Evolutionary conservation across 2,329 filamentous ascomycete species (phyloP), one percentile per base, ranked within the genome.

Genomic region (Penicillium sp.): DNA sequence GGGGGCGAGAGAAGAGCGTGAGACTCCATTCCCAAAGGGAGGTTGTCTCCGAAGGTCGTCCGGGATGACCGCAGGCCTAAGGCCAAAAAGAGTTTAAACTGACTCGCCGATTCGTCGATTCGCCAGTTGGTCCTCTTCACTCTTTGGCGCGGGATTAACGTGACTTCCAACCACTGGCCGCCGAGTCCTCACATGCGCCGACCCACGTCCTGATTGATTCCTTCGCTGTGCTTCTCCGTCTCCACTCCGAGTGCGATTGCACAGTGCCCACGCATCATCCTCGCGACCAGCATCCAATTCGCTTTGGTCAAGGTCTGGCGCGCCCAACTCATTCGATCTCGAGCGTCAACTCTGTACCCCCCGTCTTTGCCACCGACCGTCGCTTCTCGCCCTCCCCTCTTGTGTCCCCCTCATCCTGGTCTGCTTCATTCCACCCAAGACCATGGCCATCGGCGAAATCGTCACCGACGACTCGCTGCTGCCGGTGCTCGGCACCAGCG

Each of bases 401-500:
- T 32, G 12, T 28, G 28, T 29, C 40, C 46, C 26, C 8, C 13
- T 24, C 28, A 28, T 13, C 28, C 35, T 12, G 25, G 27, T 44
- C 4, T 52, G 47, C 40, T 43, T 45, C 43, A 46, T 39, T 43
- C 42, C 26, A 13, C 12, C 39, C 27, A 9, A 41, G 40, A 35
- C 38, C 48, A 83, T 84, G 80, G 68, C 77, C 33, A 74, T 77
- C 59, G 71, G 76, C 52, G 70, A 76, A 24, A 79, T 83, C 53
- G 79, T 88, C 53, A 81, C 78, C 48, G 83, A 88, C 60, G 73
- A 80, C 3, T 74, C 78, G 50, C 81, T 95, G 40, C 75, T 77
- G 48, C 77, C 82, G 5, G 85, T 89, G 41, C 76, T 94, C 42
- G 75, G 83, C 54, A 83, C 84, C 47, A 90, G 88, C n/a, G 77